Base-by-base conservation (phyloP, 1,139 yeast species). In the Debaryomyces fabryi region DNA sequence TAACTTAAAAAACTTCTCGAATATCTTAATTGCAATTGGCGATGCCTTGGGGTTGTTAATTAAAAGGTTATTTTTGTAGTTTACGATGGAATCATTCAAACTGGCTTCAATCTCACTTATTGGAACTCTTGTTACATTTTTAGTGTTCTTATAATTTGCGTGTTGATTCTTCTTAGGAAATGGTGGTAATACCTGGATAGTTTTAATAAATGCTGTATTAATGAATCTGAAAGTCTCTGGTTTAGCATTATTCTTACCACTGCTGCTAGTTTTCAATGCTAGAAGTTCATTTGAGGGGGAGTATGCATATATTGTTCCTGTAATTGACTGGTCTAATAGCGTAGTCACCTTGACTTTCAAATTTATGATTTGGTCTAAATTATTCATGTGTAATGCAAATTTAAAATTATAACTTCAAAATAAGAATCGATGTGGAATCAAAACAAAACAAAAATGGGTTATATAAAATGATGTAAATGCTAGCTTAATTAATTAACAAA, bases 231-330 rank as follows among this genome's bases (percentile, higher is more conserved):
- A 83, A 43, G 74, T 72, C 33, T 62, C 65, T 3, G 59, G 52
- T 27, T 52, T 60, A 50, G 32, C 21, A 39, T 24, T 58, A 56
- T 44, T 65, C 58, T 47, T 53, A 44, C 53, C 60, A 57, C 52
- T 52, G 52, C 50, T 57, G 53, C 59, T 53, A 52, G 52, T 58
- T 52, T 52, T 64, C 55, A 63, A 54, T 2, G 58, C 57, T 44
- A 65, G 48, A 10, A 68, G 57, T 43, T 61, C 65, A 48, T 66
- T 62, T 9, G 60, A 58, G 8, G 67, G 52, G 4, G 72, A 81
- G 62, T 79, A 84, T 7, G 90, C 78, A 63, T 83, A 85, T 32
- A 88, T 77, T 36, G 77, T 70, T 1, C 95, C 96, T 10, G 72
- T 72, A 47, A 83, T 73, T 9, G 73, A 71, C 41, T 78, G 76